These are phyloP conservation scores for Geotrichum aggregatum DNA, from an alignment of 1,139 yeast species.

Conservation along the genomic window DNA sequence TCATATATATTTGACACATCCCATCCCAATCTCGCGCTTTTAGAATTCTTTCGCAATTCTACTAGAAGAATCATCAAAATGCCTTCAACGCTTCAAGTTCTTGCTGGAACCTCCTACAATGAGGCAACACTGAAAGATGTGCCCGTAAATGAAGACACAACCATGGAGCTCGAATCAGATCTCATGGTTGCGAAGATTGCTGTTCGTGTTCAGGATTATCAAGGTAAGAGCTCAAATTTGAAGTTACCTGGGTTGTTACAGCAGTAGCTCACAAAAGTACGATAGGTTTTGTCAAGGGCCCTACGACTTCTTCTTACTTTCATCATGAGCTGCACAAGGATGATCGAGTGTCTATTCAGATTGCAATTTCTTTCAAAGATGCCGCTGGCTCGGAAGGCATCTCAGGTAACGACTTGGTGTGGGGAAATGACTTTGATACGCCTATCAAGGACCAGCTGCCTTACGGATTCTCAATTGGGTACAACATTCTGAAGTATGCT, in stretches of 20 bases:
- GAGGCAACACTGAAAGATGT: not conserved
- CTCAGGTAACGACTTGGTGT: constrained; percentile 51
- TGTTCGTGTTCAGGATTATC: constrained; percentile 20
- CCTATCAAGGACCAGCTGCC: constrained; percentile 63
- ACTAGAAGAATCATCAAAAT: not conserved
- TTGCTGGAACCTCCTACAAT: constrained; percentile 13
- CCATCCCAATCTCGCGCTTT: too few relatives aligned
- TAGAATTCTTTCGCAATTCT: too few relatives aligned
- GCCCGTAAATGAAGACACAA: constrained; percentile 9
- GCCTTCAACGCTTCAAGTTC: constrained; percentile 6
- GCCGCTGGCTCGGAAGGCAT: constrained; percentile 28
- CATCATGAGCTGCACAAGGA: constrained; percentile 25
- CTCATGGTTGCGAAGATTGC: constrained; percentile 15
- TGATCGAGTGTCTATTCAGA: constrained; percentile 35
- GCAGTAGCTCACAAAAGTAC: not conserved
- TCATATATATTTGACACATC: too few relatives aligned
- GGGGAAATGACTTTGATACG: constrained; percentile 65
- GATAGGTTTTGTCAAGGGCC: not conserved
- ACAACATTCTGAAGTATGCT: constrained; percentile 40
- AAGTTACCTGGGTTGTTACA: not conserved
- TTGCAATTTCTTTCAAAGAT: constrained; percentile 32
- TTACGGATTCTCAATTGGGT: constrained; percentile 55
- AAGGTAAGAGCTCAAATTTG: not conserved
- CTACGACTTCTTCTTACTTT: constrained; percentile 27
- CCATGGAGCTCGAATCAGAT: constrained; percentile 12